phyloP scores from a whole-genome alignment of 1,284 basidiomycete genomes.

The Malassezia caprae region DNA sequence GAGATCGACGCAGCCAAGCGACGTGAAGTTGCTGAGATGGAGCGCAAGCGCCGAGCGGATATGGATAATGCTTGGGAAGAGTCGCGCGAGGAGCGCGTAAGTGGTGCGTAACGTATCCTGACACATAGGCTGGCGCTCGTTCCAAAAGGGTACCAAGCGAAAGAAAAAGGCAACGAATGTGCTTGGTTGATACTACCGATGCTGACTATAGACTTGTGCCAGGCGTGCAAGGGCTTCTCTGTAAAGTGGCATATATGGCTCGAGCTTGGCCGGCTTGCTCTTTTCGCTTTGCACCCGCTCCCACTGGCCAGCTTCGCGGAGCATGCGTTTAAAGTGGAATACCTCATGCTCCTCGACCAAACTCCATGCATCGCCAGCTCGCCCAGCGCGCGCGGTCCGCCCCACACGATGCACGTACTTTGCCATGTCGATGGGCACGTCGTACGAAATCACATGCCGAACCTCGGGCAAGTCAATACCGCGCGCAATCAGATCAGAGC shows the following conservation, averaged over 20 bases:
- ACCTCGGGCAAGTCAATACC: slow-evolving; percentile 93
- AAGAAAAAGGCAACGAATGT: slow-evolving; percentile 36
- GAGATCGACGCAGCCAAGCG: slow-evolving; percentile 54
- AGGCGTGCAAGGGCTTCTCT: slow-evolving; percentile 27
- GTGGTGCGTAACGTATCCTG: not conserved
- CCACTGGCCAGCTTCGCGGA: slow-evolving; percentile 11
- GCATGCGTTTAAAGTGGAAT: slow-evolving; percentile 20
- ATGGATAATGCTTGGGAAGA: slow-evolving; percentile 54
- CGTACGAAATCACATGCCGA: slow-evolving; percentile 83
- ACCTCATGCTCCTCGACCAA: slow-evolving; percentile 93
- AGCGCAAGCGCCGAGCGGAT: slow-evolving; percentile 48
- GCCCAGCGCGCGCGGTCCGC: slow-evolving; percentile 81
- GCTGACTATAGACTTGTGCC: slow-evolving; percentile 23
- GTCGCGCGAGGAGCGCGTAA: slow-evolving; percentile 41
- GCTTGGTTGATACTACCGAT: slow-evolving; percentile 22
- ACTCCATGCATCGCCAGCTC: slow-evolving; percentile 78
- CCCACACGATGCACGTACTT: slow-evolving; percentile 97
- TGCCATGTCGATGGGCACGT: slow-evolving; percentile 87
- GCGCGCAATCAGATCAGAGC: slow-evolving; percentile 87
- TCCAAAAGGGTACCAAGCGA: slow-evolving; percentile 35
- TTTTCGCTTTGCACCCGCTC: slow-evolving; percentile 24
- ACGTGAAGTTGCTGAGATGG: slow-evolving; percentile 51
- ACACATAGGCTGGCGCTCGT: slow-evolving; percentile 31
- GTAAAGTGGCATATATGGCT: slow-evolving; percentile 20
- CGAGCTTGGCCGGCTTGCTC: slow-evolving; percentile 17